phyloP scores from a whole-genome alignment of 352 stramenopile species.

The Phytophthora fragariae region DNA sequence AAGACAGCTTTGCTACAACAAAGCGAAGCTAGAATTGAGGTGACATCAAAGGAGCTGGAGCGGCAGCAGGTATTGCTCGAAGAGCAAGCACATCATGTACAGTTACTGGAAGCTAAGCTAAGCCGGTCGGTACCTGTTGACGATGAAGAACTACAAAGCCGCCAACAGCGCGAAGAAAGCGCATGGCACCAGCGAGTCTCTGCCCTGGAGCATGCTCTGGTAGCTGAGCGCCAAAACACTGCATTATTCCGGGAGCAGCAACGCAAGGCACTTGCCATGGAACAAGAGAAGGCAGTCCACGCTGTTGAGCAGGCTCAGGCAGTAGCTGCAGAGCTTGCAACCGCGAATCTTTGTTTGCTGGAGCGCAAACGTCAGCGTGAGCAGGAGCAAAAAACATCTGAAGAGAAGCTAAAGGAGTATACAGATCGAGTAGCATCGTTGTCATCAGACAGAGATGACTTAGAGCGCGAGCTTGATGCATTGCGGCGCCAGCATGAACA shows the following conservation, averaged over 20 bases:
- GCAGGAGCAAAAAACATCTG: constrained; percentile 42
- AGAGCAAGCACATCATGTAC: constrained; percentile 57
- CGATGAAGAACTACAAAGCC: constrained; percentile 53
- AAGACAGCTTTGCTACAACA: constrained; percentile 33
- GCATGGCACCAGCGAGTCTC: constrained; percentile 70
- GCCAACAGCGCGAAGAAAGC: constrained; percentile 55
- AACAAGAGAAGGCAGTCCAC: constrained; percentile 58
- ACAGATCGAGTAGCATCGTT: constrained; percentile 13
- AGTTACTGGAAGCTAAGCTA: constrained; percentile 58
- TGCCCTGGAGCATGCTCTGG: constrained; percentile 61
- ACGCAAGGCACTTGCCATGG: constrained; percentile 38
- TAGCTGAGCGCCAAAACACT: constrained; percentile 48
- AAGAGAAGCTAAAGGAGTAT: constrained; percentile 19
- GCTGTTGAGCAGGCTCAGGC: constrained; percentile 46
- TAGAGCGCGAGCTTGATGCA: constrained; percentile 20
- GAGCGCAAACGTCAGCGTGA: constrained; percentile 76
- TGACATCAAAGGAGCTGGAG: constrained; percentile 44
- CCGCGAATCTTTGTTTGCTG: constrained; percentile 74
- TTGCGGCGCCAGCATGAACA: constrained; percentile 23
- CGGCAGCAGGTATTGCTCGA: constrained; percentile 35
- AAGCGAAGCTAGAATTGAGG: constrained; percentile 28
- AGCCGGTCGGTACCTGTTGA: constrained; percentile 57
- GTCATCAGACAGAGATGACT: constrained; percentile 6
- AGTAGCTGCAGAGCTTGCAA: constrained; percentile 63
- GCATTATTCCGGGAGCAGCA: constrained; percentile 54